Evolutionary conservation across 352 stramenopile genomes (phyloP).

Genomic region (Pythium periplocum): DNA sequence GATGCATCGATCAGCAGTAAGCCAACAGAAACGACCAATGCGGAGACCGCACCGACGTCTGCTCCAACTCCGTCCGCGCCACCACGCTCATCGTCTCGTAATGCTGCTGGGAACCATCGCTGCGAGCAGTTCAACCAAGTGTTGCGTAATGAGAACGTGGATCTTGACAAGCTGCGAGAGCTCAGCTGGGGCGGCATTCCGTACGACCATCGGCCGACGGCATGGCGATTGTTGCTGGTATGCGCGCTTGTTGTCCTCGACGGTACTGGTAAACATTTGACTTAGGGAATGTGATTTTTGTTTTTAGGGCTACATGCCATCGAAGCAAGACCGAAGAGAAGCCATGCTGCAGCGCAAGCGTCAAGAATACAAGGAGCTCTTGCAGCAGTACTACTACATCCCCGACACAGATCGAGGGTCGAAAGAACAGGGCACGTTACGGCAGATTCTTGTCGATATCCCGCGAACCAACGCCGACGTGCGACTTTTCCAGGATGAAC

Average conservation of each 20-base stretch:
- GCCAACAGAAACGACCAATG: conserved; percentile 7
- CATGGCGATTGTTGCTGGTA: conserved; percentile 96
- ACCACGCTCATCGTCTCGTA: conserved; percentile 34
- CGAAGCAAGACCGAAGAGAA: conserved; percentile 88
- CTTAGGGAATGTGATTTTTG: neutral
- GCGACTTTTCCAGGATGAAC: conserved; percentile 95
- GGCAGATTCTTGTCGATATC: conserved; percentile 98
- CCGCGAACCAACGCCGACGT: conserved; percentile 96
- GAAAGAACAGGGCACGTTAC: conserved; percentile 95
- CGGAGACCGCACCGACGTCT: neutral
- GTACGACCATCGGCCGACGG: conserved; percentile 71
- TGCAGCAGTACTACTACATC: conserved; percentile 97
- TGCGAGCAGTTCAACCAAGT: conserved; percentile 68
- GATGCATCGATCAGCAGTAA: conserved; percentile 19
- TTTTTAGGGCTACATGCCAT: conserved; percentile 92
- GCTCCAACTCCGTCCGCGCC: neutral
- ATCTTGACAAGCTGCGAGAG: conserved; percentile 86
- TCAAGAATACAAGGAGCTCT: conserved; percentile 94
- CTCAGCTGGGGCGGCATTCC: conserved; percentile 92
- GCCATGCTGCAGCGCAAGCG: conserved; percentile 93
- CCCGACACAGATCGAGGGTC: conserved; percentile 90
- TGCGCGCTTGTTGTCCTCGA: neutral
- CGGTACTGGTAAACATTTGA: no score
- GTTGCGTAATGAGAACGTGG: conserved; percentile 72
- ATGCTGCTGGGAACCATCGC: conserved; percentile 63